Evolutionary conservation across 371 early-diverging fungal species (phyloP), one percentile per base, ranked within the genome.

Genomic region (Apophysomyces variabilis): DNA sequence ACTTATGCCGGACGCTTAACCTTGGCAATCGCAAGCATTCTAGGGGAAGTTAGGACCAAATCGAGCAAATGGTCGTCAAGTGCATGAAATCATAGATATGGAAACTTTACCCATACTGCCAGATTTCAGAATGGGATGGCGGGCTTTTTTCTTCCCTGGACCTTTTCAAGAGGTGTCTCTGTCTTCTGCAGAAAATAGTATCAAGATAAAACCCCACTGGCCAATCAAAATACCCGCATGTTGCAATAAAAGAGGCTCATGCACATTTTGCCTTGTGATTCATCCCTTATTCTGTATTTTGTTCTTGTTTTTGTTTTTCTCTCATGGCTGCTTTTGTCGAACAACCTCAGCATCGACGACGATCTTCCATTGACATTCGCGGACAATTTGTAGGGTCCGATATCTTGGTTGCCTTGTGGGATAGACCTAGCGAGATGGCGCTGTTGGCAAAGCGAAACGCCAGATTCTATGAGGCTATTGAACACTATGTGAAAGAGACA

Each of bases 361-460:
- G 54, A 38, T 56, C 46, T 6, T 61, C 65, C 14, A 71, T 76
- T 18, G 78, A 78, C 66, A 74, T 76, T 46, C 72, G 72, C 7
- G 81, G 81, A 0, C 76, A 72, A 44, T 63, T 70, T 38, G 75
- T 78, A 5, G 57, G 66, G 6, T 45, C 72, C 14, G 73, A 77
- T 46, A 71, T 82, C 13, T 61, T 82, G 2, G 82, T 82, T 1
- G 79, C 82, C 14, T 59, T 79, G 14, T 60, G 77, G 12, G 78
- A 82, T 38, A 62, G 82, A 58, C 72, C 77, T 3, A 50, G 21
- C 16, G 82, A 82, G 59, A 79, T 82, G 78, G 64, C 66, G 14
- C 62, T 68, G 11, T 64, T 82, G 1, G 71, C 66, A 7, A 26
- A 61, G n/a, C 67, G 71, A 14, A 77, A 82, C 46, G 7, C 60